These are phyloP conservation scores for Canna indica DNA, from an alignment of 176 grass and related monocot species.

Conservation along the genomic window DNA sequence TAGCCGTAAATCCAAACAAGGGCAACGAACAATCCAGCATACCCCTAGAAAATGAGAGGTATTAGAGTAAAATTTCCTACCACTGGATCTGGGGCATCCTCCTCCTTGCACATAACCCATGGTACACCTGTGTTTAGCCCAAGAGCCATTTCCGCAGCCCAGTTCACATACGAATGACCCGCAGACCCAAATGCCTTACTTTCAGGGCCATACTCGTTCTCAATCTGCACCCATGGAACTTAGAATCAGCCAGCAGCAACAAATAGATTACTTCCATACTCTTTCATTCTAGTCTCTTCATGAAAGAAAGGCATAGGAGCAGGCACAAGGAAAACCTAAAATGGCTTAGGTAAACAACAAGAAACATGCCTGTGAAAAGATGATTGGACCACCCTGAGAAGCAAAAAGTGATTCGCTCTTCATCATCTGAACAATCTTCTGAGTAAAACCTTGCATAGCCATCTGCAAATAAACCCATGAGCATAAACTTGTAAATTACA, in stretches of 20 bases:
- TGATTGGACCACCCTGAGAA: conserved; percentile 94
- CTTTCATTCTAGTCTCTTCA: neutral
- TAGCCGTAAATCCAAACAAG: neutral
- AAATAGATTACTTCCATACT: neutral
- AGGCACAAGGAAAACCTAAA: neutral
- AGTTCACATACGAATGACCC: conserved; percentile 77
- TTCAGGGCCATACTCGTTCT: conserved; percentile 96
- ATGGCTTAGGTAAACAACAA: neutral
- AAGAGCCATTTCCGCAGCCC: conserved; percentile 90
- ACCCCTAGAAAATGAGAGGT: neutral
- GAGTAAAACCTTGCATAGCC: conserved; percentile 90
- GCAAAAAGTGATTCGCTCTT: conserved; percentile 86
- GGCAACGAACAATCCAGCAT: neutral
- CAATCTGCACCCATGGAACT: conserved; percentile 54
- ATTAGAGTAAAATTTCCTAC: conserved; percentile 30
- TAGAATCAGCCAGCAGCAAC: conserved; percentile 2
- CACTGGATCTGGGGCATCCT: conserved; percentile 99
- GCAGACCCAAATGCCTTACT: conserved; percentile 67
- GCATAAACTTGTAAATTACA: conserved; percentile 5
- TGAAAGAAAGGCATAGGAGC: conserved; percentile 10
- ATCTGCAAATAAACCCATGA: conserved; percentile 36
- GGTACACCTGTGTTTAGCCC: conserved; percentile 77
- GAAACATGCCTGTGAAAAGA: conserved; percentile 84
- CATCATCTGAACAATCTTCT: conserved; percentile 93
- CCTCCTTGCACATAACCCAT: conserved; percentile 99